Conservation (phyloP, 2,329 filamentous ascomycete genomes). For the Leptodontidium sp. region DNA sequence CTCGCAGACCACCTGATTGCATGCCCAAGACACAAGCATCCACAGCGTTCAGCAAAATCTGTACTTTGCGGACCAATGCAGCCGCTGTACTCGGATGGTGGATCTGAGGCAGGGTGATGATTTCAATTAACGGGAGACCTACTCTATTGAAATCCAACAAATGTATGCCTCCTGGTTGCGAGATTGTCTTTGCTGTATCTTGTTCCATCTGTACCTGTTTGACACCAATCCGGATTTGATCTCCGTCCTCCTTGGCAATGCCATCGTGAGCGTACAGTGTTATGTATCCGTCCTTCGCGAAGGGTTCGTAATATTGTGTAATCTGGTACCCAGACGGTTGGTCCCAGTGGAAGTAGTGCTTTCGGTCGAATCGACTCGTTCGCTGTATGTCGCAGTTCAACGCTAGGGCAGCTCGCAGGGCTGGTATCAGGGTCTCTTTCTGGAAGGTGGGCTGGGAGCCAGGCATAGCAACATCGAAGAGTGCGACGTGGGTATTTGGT, state of each 20-base stretch:
- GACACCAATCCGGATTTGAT: conserved; percentile 78
- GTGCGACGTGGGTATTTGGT: conserved; percentile 86
- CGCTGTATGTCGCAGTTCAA: conserved; percentile 81
- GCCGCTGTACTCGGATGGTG: conserved; percentile 88
- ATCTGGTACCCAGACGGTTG: conserved; percentile 97
- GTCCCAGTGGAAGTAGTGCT: conserved; percentile 99
- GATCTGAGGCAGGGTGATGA: conserved; percentile 90
- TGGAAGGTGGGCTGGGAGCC: conserved; percentile 91
- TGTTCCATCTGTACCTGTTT: conserved; percentile 98
- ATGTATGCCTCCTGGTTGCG: conserved; percentile 75
- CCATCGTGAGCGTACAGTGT: conserved; percentile 78
- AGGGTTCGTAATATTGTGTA: conserved; percentile 88
- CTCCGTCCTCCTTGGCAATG: conserved; percentile 76
- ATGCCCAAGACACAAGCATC: conserved; percentile 91
- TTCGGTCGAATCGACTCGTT: conserved; percentile 88
- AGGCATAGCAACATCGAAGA: conserved; percentile 89
- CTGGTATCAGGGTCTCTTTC: conserved; percentile 81
- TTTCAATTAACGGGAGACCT: conserved; percentile 89
- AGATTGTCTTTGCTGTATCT: conserved; percentile 93
- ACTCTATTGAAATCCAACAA: conserved; percentile 95
- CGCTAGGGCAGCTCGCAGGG: conserved; percentile 87
- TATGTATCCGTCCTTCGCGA: conserved; percentile 76
- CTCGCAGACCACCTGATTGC: conserved; percentile 89
- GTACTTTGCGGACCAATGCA: conserved; percentile 87
- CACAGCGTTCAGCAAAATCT: conserved; percentile 78